These are phyloP conservation scores for Sporothrix dimorphospora DNA, from an alignment of 2,329 filamentous ascomycete genomes.

Conservation along the genomic window DNA sequence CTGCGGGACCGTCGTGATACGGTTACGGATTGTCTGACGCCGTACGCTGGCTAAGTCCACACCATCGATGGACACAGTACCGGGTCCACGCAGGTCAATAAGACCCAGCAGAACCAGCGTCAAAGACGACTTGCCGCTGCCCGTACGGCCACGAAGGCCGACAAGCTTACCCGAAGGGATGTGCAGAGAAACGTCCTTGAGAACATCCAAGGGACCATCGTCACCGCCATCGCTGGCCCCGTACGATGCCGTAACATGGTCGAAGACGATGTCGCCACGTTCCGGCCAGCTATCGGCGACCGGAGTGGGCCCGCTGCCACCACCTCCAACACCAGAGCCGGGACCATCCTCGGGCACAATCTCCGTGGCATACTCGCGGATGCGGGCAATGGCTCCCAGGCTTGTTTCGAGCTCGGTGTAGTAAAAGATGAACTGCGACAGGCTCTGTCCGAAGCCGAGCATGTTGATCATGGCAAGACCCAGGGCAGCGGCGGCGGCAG, in stretches of 20 bases:
- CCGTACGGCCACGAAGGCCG: slow-evolving; percentile 3
- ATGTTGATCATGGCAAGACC: slow-evolving; percentile 12
- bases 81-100: neutral
- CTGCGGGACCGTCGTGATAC: slow-evolving; percentile 9
- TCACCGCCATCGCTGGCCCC: neutral
- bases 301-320: no score
- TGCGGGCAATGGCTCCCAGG: slow-evolving; percentile 8
- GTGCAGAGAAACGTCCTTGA: slow-evolving; percentile 3
- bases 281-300: slow-evolving; percentile 2
- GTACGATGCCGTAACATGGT: neutral
- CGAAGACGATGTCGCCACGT: neutral
- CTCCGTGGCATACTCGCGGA: slow-evolving; percentile 11
- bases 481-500: neutral
- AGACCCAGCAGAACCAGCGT: neutral
- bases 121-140: slow-evolving; percentile 17
- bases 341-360: slow-evolving; percentile 12
- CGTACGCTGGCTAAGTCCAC: neutral
- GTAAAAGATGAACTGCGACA: slow-evolving; percentile 15
- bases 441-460: slow-evolving; percentile 1
- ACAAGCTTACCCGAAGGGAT: slow-evolving; percentile 8
- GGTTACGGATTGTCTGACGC: neutral
- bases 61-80: neutral
- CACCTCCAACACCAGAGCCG: neutral
- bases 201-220: neutral
- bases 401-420: slow-evolving; percentile 15